These are phyloP conservation scores for Ogataea glucozyma DNA, from an alignment of 805 yeast genomes.

Conservation along the genomic window DNA sequence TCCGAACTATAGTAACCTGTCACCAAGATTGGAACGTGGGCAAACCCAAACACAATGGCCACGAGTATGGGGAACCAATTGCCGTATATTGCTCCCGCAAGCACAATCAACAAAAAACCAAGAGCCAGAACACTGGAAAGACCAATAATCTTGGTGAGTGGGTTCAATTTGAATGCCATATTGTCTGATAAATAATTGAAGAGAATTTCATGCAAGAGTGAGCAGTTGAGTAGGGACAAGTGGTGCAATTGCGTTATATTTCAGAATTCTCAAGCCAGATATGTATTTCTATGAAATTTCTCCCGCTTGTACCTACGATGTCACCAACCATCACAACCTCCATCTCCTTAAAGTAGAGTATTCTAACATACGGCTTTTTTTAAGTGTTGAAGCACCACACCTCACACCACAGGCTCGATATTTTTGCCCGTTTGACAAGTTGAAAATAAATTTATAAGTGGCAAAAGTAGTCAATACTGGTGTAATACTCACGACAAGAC, in stretches of 20 bases:
- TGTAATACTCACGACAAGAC: not conserved
- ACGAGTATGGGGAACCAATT: conserved; percentile 90
- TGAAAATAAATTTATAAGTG: conserved; percentile 17
- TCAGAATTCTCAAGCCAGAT: too few species aligned
- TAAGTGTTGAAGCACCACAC: conserved; percentile 7
- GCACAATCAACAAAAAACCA: conserved; percentile 84
- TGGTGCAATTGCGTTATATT: too few species aligned
- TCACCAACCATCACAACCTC: too few species aligned
- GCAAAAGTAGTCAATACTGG: conserved; percentile 9
- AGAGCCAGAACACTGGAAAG: conserved; percentile 78
- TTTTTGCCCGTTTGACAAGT: conserved; percentile 8
- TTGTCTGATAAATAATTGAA: not conserved
- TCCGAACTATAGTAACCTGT: conserved; percentile 46
- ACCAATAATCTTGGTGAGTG: conserved; percentile 75
- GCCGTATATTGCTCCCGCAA: conserved; percentile 84
- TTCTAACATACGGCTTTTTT: not conserved
- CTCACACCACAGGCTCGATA: conserved; percentile 4
- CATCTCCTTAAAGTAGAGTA: too few species aligned
- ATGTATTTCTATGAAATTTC: too few species aligned
- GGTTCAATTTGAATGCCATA: conserved; percentile 43
- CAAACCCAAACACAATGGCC: conserved; percentile 58
- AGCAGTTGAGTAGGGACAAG: too few species aligned
- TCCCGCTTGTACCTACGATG: too few species aligned
- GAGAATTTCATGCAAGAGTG: too few species aligned
- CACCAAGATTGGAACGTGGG: conserved; percentile 71